phyloP scores from a whole-genome alignment of 345 rosid species.

The Murraya koenigii region DNA sequence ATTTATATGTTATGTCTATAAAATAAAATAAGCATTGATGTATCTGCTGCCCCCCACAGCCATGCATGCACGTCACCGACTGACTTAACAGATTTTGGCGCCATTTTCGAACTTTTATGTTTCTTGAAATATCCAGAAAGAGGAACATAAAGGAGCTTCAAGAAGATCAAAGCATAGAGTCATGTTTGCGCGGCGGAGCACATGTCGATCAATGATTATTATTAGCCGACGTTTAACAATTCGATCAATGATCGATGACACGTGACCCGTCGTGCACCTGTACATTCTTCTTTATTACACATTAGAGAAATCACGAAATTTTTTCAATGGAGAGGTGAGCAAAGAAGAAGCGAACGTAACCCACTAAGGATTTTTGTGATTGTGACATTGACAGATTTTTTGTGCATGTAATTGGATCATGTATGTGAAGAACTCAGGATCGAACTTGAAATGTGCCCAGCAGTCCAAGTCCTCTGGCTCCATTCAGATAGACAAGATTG shows the following conservation, averaged over 20 bases:
- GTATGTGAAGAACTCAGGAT: slow-evolving; percentile 81
- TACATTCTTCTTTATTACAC: slow-evolving; percentile 3
- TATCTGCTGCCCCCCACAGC: too few relatives aligned
- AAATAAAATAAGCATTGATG: too few relatives aligned
- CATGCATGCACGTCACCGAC: too few relatives aligned
- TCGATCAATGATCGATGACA: too few relatives aligned
- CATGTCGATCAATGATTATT: too few relatives aligned
- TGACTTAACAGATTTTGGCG: too few relatives aligned
- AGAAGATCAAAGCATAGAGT: slow-evolving; percentile 63
- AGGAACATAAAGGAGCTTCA: slow-evolving; percentile 57
- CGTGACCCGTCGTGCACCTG: too few relatives aligned
- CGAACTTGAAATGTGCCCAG: slow-evolving; percentile 47
- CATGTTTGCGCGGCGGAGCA: slow-evolving; percentile 13
- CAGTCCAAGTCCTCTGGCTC: slow-evolving; percentile 74
- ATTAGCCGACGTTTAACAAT: too few relatives aligned
- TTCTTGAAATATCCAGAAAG: slow-evolving; percentile 52
- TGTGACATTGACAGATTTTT: slow-evolving; percentile 66
- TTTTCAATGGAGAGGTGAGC: slow-evolving; percentile 80
- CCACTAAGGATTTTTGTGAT: slow-evolving; percentile 93
- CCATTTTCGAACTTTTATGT: too few relatives aligned
- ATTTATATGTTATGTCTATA: too few relatives aligned
- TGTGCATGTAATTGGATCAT: slow-evolving; percentile 82
- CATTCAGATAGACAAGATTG: slow-evolving; percentile 53
- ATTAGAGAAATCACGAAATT: slow-evolving; percentile 82
- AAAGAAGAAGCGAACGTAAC: slow-evolving; percentile 65